Conservation (phyloP, 2,329 filamentous ascomycete species). For the Claviceps maximensis region DNA sequence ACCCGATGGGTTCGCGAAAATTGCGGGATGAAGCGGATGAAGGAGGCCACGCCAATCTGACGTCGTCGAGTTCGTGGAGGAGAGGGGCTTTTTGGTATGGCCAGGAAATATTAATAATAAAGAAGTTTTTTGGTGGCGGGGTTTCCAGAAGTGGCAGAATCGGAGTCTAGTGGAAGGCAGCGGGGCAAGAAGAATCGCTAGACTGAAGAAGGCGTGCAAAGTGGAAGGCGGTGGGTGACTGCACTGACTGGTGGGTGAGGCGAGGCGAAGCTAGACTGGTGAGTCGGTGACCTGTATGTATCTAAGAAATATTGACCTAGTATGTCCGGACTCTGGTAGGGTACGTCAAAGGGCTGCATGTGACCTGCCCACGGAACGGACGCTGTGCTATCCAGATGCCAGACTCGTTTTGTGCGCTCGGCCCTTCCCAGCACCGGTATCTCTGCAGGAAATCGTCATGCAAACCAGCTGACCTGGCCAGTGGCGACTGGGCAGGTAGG, state of each 20-base stretch:
- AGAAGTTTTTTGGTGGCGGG: conserved; percentile 16
- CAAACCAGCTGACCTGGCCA: too few species aligned
- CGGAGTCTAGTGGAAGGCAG: not conserved
- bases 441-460: too few species aligned
- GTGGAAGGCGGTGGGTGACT: conserved; percentile 3
- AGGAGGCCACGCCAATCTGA: not conserved
- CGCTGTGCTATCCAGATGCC: not conserved
- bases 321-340: too few species aligned
- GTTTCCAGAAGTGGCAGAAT: conserved; percentile 5
- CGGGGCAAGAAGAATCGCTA: not conserved
- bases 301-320: too few species aligned
- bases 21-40: not conserved
- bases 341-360: not conserved
- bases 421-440: too few species aligned
- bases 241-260: too few species aligned
- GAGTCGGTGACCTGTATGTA: too few species aligned
- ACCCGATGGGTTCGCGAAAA: not conserved
- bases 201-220: not conserved
- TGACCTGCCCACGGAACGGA: not conserved
- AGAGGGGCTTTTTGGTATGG: conserved; percentile 2
- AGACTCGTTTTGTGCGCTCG: too few species aligned
- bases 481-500: too few species aligned
- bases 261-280: too few species aligned
- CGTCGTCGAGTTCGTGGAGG: not conserved
- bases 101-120: conserved; percentile 9